Conservation (phyloP, 2,329 filamentous ascomycete species). For the Trichoderma koningiopsis region DNA sequence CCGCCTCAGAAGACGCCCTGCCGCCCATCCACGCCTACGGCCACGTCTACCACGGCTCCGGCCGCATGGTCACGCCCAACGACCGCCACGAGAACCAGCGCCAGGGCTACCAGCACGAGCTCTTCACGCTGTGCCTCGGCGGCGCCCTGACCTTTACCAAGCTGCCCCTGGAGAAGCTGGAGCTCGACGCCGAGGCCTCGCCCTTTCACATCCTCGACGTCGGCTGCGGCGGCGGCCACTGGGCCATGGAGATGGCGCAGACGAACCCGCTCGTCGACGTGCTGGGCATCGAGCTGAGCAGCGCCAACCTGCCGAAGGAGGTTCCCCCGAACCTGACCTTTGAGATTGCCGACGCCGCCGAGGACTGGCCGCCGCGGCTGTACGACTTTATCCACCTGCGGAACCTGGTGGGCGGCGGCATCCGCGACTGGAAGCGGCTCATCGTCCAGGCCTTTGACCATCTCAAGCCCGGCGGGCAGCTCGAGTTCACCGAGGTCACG, state of each 20-base stretch:
- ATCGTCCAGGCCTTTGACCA: constrained; percentile 43
- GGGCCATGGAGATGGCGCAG: constrained; percentile 48
- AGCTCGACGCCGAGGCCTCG: constrained; percentile 16
- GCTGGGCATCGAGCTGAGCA: constrained; percentile 46
- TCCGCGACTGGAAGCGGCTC: constrained; percentile 45
- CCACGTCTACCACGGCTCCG: constrained; percentile 43
- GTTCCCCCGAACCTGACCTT: constrained; percentile 63
- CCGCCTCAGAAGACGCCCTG: constrained; percentile 40
- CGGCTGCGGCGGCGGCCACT: constrained; percentile 47
- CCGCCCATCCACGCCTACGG: constrained; percentile 40
- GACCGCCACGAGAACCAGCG: constrained; percentile 40
- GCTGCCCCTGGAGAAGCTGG: constrained; percentile 35
- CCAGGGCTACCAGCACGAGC: constrained; percentile 39
- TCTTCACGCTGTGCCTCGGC: constrained; percentile 41
- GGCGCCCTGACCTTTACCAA: constrained; percentile 38
- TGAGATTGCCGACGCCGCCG: constrained; percentile 59
- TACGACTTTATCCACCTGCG: constrained; percentile 50
- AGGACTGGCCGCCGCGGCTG: constrained; percentile 42
- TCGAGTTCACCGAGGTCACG: constrained; percentile 48
- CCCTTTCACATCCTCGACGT: constrained; percentile 44
- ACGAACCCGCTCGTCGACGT: constrained; percentile 44
- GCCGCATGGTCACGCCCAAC: constrained; percentile 39
- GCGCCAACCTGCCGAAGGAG: constrained; percentile 43
- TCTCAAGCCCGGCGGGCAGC: constrained; percentile 47
- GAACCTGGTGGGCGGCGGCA: constrained; percentile 48